Base-by-base conservation (phyloP, 768 basidiomycete genomes). In the Tulasnella sp. region DNA sequence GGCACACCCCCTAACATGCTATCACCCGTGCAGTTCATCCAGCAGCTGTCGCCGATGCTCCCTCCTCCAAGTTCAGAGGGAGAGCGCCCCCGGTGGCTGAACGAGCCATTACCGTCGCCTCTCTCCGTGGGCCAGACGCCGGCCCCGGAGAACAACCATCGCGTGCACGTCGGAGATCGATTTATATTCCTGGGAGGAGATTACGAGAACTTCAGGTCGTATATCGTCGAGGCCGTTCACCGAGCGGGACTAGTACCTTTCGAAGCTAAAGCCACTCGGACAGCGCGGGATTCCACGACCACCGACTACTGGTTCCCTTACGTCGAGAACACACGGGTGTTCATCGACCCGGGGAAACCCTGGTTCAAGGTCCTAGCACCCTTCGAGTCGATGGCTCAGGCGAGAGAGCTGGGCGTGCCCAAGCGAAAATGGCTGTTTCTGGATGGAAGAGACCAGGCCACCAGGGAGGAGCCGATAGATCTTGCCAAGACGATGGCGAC, bases 151-250 rank as follows among this genome's bases (percentile, higher is more conserved):
- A 75, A 35, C 74, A 75, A 75, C 37, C 74, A 75, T 39, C 55
- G 74, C 44, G 35, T 75, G n/a, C 26, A 75, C 46, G 35, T 55
- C 42, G 74, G 74, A 23, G 74, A 75, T 32, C 74, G 74, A 26
- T 75, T 75, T 51, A 75, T 75, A 44, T 37, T 75, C 46, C 51
- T 75, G 42, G 74, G 74, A 37, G 74, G 74, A 26, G 74, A 75
- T 55, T 35, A 57, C 74, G 74, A 75, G 46, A 57, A 75, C 51
- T 75, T 75, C 74, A 44, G 35, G 42, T 37, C 74, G 16, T 75
- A 46, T 37, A 55, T 75, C 29, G 74, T 75, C 46, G 74, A 75
- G 39, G 74, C 74, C 26, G 51, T 48, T 46, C 42, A 75, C 35
- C 74, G 74, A 26, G 74, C 74, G 44, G 74, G 44, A 39, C 57